These are phyloP conservation scores for Glaciozyma martinii DNA, from an alignment of 768 basidiomycete genomes.

Conservation along the genomic window DNA sequence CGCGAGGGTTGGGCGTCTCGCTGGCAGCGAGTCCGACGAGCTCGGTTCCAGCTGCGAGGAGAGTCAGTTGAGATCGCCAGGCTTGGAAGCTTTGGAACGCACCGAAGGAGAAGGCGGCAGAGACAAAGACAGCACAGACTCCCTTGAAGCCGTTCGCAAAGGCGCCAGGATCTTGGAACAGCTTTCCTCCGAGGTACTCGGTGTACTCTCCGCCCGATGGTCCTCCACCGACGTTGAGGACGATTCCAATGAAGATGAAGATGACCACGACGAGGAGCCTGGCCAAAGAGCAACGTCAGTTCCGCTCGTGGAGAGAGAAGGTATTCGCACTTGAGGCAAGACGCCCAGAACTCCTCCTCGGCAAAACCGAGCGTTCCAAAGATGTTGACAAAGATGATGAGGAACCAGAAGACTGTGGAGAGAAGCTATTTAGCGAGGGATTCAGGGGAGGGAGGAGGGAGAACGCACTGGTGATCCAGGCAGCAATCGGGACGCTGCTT, in stretches of 20 bases:
- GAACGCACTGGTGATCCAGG: constrained; percentile 26
- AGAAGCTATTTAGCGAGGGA: neutral
- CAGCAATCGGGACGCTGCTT: constrained; percentile 52
- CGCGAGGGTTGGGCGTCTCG: constrained; percentile 64
- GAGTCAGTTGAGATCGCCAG: no score
- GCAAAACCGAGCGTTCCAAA: constrained; percentile 44
- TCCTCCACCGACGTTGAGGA: constrained; percentile 74
- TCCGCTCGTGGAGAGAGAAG: neutral
- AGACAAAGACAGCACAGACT: constrained; percentile 58
- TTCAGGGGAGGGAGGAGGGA: neutral
- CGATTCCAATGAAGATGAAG: constrained; percentile 68
- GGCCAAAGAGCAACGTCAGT: neutral
- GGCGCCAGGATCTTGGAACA: constrained; percentile 55
- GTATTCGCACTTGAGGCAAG: constrained; percentile 59
- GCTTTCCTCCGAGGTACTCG: constrained; percentile 8
- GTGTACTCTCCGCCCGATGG: constrained; percentile 44
- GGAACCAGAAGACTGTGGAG: constrained; percentile 1
- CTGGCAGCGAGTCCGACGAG: constrained; percentile 87
- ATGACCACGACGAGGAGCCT: constrained; percentile 56
- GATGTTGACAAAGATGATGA: constrained; percentile 50
- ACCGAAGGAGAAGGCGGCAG: constrained; percentile 68
- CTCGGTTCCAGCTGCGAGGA: constrained; percentile 51
- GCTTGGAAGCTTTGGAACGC: no score
- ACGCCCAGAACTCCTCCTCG: constrained; percentile 72
- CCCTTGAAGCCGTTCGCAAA: constrained; percentile 57